These are phyloP conservation scores for Fraxinus nigra DNA, from an alignment of 305 asterid species.

Conservation along the genomic window DNA sequence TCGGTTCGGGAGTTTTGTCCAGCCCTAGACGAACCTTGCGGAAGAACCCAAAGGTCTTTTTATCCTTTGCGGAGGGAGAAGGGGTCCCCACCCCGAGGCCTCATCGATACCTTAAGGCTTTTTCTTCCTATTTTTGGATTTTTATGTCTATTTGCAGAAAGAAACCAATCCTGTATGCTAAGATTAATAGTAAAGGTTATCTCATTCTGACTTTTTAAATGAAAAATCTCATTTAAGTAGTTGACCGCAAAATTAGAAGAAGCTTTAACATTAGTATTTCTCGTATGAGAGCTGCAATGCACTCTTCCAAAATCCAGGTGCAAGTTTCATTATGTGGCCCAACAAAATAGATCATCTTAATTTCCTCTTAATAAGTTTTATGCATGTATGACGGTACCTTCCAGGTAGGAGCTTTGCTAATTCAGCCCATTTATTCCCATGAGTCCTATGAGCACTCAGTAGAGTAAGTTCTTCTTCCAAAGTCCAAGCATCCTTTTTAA, in stretches of 20 bases:
- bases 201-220: neutral
- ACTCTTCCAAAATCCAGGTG: neutral
- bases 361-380: constrained; percentile 7
- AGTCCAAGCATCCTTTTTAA: constrained; percentile 92
- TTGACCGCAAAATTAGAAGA: neutral
- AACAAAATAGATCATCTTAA: constrained; percentile 3
- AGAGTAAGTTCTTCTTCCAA: constrained; percentile 84
- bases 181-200: neutral
- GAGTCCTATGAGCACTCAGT: constrained; percentile 70
- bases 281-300: neutral
- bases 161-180: neutral
- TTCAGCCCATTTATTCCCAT: constrained; percentile 98
- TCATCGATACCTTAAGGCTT: neutral
- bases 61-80: neutral
- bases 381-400: constrained; percentile 49
- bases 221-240: neutral
- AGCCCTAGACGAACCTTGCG: too few species aligned
- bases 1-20: too few species aligned
- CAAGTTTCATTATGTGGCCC: constrained; percentile 4
- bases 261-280: constrained; percentile 6
- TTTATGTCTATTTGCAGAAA: neutral
- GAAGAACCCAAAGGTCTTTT: neutral
- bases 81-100: neutral
- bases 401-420: constrained; percentile 93
- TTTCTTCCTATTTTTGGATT: constrained; percentile 4